Evolutionary conservation across 2,329 filamentous ascomycete genomes (phyloP).

Genomic region (Penicillium hesseltinei): DNA sequence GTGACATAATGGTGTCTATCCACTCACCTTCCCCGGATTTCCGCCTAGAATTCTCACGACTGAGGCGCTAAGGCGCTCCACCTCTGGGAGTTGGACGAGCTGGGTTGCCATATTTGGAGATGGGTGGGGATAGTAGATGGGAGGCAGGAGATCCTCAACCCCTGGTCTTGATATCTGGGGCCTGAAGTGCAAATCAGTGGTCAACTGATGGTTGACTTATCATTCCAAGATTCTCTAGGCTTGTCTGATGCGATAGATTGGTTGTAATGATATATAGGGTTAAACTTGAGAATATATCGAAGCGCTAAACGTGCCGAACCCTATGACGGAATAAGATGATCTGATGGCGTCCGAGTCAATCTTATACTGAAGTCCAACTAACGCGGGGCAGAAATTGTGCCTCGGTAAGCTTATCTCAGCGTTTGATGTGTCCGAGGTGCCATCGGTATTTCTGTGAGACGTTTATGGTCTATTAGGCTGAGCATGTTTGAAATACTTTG

Average conservation of each 20-base stretch:
- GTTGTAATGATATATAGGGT: neutral
- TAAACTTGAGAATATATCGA: neutral
- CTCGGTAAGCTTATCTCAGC: slow-evolving; percentile 27
- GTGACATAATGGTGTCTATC: neutral
- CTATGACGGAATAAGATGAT: neutral
- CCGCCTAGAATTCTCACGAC: slow-evolving; percentile 84
- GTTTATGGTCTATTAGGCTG: neutral
- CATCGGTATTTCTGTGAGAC: too few species aligned
- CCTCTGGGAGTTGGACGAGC: slow-evolving; percentile 65
- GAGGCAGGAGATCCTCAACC: neutral
- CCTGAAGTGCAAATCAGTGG: neutral
- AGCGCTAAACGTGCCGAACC: neutral
- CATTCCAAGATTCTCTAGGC: slow-evolving; percentile 4
- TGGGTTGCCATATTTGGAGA: slow-evolving; percentile 55
- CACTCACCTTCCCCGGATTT: slow-evolving; percentile 76
- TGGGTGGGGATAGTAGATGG: neutral
- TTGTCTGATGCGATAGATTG: neutral
- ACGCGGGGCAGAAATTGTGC: slow-evolving; percentile 14
- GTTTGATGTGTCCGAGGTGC: neutral
- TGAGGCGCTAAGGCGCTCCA: slow-evolving; percentile 73
- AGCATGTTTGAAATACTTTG: neutral
- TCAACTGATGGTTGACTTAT: neutral
- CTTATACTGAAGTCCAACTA: slow-evolving; percentile 1
- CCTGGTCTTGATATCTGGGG: neutral
- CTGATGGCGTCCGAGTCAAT: neutral